Percentiles rank a stretch among this genome's conserved stretches.
Conservation (phyloP, 2,329 filamentous ascomycete species). For the Sclerotinia trifoliorum region DNA sequence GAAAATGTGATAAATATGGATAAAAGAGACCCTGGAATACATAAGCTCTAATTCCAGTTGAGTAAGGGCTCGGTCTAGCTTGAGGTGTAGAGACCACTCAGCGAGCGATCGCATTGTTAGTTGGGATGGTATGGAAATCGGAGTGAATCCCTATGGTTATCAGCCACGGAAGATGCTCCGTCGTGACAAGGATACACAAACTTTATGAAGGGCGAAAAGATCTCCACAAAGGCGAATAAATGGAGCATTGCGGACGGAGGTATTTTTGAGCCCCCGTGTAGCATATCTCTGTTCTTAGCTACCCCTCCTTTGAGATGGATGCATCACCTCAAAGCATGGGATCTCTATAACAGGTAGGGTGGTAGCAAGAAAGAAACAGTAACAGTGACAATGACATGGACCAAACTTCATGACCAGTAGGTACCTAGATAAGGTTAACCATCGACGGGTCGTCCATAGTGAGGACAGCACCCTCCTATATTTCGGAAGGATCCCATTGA, state of each 20-base stretch:
- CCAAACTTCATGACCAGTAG: not conserved
- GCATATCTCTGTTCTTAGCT: not conserved
- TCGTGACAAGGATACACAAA: constrained; percentile 3
- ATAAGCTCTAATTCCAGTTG: not conserved
- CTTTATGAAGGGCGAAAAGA: not conserved
- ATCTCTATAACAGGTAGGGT: not conserved
- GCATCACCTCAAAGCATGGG: constrained; percentile 5
- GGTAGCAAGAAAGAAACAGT: not conserved
- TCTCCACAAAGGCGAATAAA: not conserved
- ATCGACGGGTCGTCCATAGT: not conserved
- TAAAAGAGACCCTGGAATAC: not conserved
- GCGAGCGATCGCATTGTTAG: constrained; percentile 5
- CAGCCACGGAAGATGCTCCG: not conserved
- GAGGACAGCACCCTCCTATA: not conserved
- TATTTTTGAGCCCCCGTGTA: not conserved
- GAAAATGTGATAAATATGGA: not conserved
- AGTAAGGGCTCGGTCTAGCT: not conserved
- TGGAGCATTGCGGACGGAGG: not conserved
- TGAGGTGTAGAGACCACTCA: not conserved
- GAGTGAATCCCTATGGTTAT: constrained; percentile 4
- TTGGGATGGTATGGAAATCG: constrained; percentile 5
- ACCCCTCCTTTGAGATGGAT: not conserved
- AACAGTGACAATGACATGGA: not conserved
- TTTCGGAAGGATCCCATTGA: not conserved
- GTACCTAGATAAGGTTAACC: not conserved